Evolutionary conservation across 2,329 filamentous ascomycete species (phyloP).

Genomic region (Hortaea sp.): DNA sequence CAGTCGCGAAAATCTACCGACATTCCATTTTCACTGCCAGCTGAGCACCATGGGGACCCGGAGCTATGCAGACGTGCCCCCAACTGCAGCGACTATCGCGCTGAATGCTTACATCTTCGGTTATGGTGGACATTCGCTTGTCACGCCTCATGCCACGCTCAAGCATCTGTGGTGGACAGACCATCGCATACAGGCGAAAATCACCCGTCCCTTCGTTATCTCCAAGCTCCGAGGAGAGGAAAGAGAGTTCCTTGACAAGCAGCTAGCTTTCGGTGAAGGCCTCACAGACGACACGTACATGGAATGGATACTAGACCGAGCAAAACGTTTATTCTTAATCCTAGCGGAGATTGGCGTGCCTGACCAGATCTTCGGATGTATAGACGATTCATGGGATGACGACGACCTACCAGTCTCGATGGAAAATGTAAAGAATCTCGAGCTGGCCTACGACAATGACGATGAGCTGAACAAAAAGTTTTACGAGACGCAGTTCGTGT

Average conservation of each 20-base stretch:
- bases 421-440: constrained; percentile 55
- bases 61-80: constrained; percentile 25
- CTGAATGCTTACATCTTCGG: constrained; percentile 42
- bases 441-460: constrained; percentile 49
- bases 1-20: background rate
- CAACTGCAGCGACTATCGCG: constrained; percentile 29
- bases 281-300: constrained; percentile 65
- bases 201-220: constrained; percentile 58
- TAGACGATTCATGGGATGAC: constrained; percentile 70
- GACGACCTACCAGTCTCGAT: constrained; percentile 59
- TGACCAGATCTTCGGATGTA: constrained; percentile 63
- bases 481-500: constrained; percentile 60
- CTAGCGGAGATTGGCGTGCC: constrained; percentile 59
- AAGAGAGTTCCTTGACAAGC: constrained; percentile 50
- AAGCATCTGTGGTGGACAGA: constrained; percentile 61
- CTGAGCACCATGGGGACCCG: constrained; percentile 23
- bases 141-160: constrained; percentile 38
- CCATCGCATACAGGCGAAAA: constrained; percentile 57
- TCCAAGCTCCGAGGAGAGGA: constrained; percentile 55
- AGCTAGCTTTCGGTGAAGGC: constrained; percentile 57
- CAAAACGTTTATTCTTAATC: constrained; percentile 61
- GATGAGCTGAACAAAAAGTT: constrained; percentile 58
- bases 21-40: background rate
- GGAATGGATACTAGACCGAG: constrained; percentile 64
- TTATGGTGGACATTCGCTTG: constrained; percentile 40